Conservation (phyloP, 768 basidiomycete genomes). For the Mycena floridula region DNA sequence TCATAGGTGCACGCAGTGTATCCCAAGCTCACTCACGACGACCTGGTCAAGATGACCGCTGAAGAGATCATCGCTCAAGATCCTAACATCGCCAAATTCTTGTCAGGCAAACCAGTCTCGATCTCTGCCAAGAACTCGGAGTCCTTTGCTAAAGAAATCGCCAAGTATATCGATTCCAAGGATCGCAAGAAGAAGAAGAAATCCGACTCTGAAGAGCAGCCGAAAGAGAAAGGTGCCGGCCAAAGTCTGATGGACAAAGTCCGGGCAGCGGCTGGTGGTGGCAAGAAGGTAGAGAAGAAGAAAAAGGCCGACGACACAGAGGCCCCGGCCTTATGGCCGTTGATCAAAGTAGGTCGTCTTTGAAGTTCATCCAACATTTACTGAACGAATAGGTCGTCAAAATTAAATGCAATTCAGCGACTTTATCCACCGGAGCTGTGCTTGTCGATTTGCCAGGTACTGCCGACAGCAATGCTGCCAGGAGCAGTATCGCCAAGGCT, state of each 20-base stretch:
- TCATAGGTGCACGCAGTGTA: constrained; percentile 56
- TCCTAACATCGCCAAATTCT: constrained; percentile 26
- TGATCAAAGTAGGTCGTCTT: constrained; percentile 58
- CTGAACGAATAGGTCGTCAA: too few species aligned
- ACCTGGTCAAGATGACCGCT: constrained; percentile 39
- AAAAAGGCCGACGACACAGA: constrained; percentile 15
- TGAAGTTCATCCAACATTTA: too few species aligned
- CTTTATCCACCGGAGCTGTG: constrained; percentile 53
- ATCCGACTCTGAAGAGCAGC: constrained; percentile 28
- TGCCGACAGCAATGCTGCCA: constrained; percentile 59
- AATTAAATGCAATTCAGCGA: constrained; percentile 45
- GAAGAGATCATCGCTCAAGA: constrained; percentile 47
- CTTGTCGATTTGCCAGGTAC: constrained; percentile 62
- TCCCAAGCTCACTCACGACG: constrained; percentile 42
- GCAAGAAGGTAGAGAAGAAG: constrained; percentile 15
- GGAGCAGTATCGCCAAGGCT: constrained; percentile 55
- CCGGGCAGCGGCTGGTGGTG: constrained; percentile 15
- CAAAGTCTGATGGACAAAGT: constrained; percentile 29
- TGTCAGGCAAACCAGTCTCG: too few species aligned
- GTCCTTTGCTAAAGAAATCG: constrained; percentile 46
- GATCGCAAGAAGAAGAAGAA: constrained; percentile 50
- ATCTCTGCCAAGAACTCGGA: constrained; percentile 46
- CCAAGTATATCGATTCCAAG: constrained; percentile 62
- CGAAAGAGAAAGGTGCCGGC: constrained; percentile 30
- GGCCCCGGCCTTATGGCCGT: constrained; percentile 50